These are phyloP conservation scores for Phyllosticta citriasiana DNA, from an alignment of 2,329 filamentous ascomycete species.

Conservation along the genomic window DNA sequence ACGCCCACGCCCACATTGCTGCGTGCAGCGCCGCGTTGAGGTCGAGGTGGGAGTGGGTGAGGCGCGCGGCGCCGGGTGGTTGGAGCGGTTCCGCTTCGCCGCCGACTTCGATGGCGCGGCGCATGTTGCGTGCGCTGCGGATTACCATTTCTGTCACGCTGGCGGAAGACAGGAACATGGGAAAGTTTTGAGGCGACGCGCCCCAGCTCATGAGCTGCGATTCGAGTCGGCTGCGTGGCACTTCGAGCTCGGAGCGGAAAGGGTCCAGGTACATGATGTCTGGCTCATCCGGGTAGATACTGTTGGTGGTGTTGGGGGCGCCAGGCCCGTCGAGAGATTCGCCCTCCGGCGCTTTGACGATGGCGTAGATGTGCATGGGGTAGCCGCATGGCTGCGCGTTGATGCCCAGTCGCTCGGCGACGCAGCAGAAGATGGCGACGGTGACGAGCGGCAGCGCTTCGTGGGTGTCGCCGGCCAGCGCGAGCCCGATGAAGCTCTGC, in stretches of 20 bases:
- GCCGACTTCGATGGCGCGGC: slow-evolving; percentile 51
- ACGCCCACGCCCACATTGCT: slow-evolving; percentile 58
- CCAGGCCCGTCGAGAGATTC: slow-evolving; percentile 40
- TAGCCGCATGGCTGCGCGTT: slow-evolving; percentile 71
- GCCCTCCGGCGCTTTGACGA: slow-evolving; percentile 55
- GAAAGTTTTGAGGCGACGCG: slow-evolving; percentile 27
- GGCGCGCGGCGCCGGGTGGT: not conserved
- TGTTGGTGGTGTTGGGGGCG: slow-evolving; percentile 24
- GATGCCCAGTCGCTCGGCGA: slow-evolving; percentile 66
- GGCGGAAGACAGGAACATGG: slow-evolving; percentile 54
- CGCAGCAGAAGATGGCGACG: slow-evolving; percentile 71
- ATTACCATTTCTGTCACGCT: slow-evolving; percentile 58
- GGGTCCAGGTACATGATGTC: slow-evolving; percentile 72
- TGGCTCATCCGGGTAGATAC: slow-evolving; percentile 23
- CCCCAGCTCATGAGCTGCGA: slow-evolving; percentile 48
- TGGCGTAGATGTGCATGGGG: slow-evolving; percentile 75
- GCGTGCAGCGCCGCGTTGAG: slow-evolving; percentile 58
- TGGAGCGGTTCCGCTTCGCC: not conserved
- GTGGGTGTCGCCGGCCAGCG: slow-evolving; percentile 61
- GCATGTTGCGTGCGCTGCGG: slow-evolving; percentile 71
- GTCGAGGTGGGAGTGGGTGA: slow-evolving; percentile 26
- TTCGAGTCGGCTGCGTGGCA: slow-evolving; percentile 49
- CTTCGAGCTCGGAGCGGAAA: slow-evolving; percentile 60
- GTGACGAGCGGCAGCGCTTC: slow-evolving; percentile 80
- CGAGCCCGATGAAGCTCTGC: slow-evolving; percentile 81